These are phyloP conservation scores for Geosiphon pyriformis DNA, from an alignment of 192 early-diverging fungal species.

Conservation along the genomic window DNA sequence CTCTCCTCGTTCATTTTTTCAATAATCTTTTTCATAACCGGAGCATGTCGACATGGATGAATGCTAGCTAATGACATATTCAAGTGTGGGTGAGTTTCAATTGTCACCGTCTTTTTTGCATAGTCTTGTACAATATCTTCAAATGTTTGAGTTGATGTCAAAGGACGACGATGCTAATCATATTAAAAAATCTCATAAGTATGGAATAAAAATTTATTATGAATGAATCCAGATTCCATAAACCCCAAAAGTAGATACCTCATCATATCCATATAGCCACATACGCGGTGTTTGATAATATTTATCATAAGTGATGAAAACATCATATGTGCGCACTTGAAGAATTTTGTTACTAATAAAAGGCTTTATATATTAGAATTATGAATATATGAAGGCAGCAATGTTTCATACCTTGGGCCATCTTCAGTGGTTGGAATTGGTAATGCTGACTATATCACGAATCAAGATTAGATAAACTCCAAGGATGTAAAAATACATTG, in stretches of 20 bases:
- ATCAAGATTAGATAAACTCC: background rate
- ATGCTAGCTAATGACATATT: conserved; percentile 84
- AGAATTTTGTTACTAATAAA: conserved; percentile 72
- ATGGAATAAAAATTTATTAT: conserved; percentile 1
- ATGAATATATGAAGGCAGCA: background rate
- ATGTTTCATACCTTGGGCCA: conserved; percentile 14
- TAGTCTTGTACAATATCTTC: conserved; percentile 98
- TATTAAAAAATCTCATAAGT: too few species aligned
- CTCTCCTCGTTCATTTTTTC: conserved; percentile 69
- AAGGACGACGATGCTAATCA: conserved; percentile 65
- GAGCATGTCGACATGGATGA: conserved; percentile 97
- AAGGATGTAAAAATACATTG: background rate
- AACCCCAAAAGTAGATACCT: conserved; percentile 44
- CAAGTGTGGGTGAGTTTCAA: conserved; percentile 93
- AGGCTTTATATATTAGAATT: background rate
- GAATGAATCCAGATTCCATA: background rate
- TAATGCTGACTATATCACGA: conserved; percentile 31
- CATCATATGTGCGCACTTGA: conserved; percentile 91
- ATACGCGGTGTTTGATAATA: conserved; percentile 98
- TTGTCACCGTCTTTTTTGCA: conserved; percentile 98
- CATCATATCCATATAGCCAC: conserved; percentile 97
- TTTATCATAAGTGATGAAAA: conserved; percentile 99
- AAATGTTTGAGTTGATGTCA: conserved; percentile 89
- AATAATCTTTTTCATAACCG: conserved; percentile 95
- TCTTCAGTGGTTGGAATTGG: conserved; percentile 26